phyloP scores from a whole-genome alignment of 495 filamentous ascomycete species.

The Tetracladium setigerum region DNA sequence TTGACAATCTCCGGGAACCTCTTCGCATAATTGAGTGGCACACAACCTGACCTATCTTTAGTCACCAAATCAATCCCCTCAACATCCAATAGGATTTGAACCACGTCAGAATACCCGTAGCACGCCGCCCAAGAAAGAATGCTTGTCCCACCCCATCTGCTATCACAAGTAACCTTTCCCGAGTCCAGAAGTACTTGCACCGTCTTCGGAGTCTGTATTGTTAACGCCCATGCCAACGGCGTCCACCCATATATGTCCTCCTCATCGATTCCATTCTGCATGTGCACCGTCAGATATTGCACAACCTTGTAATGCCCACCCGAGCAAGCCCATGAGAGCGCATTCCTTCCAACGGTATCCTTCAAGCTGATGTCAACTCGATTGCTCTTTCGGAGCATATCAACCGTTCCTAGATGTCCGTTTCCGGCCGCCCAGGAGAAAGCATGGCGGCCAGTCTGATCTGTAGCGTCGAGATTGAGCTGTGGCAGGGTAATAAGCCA shows the following conservation, averaged over 20 bases:
- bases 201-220: background rate
- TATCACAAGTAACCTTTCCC: conserved; percentile 9
- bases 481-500: conserved; percentile 4
- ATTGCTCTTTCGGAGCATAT: conserved; percentile 2
- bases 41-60: no score
- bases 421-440: conserved; percentile 19
- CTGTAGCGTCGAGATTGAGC: background rate
- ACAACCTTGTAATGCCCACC: conserved; percentile 11
- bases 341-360: conserved; percentile 19
- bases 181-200: conserved; percentile 9
- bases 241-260: conserved; percentile 23
- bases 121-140: conserved; percentile 14
- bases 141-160: conserved; percentile 1
- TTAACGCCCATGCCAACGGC: conserved; percentile 22
- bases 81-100: conserved; percentile 5
- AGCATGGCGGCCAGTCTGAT: conserved; percentile 5
- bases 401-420: conserved; percentile 6
- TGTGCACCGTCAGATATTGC: conserved; percentile 7
- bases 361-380: conserved; percentile 2
- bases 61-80: background rate
- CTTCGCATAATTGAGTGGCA: no score
- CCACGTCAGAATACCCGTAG: conserved; percentile 11
- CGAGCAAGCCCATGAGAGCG: conserved; percentile 21
- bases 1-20: no score
- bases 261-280: conserved; percentile 16